These are phyloP conservation scores for Diaporthe batatas DNA, from an alignment of 2,329 filamentous ascomycete species.

Conservation along the genomic window DNA sequence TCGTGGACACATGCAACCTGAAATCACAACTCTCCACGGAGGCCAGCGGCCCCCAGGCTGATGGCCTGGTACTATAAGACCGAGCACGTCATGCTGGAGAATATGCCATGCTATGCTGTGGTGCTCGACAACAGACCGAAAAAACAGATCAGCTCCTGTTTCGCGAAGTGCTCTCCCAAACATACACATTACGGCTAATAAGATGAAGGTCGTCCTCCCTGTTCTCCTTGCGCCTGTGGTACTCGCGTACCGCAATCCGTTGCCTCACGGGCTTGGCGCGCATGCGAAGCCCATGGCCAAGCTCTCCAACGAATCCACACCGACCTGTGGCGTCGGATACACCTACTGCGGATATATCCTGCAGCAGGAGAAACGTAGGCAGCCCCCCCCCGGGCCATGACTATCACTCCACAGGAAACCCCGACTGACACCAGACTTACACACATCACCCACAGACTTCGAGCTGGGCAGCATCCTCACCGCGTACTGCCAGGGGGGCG, in stretches of 20 bases:
- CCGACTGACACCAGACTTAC: background rate
- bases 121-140: background rate
- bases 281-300: background rate
- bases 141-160: background rate
- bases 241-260: background rate
- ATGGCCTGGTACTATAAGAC: conserved; percentile 27
- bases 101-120: background rate
- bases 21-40: background rate
- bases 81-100: conserved; percentile 34
- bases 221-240: conserved; percentile 11
- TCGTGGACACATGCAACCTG: conserved; percentile 11
- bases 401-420: too few species aligned
- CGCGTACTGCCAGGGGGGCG: conserved; percentile 40
- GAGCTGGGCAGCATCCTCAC: conserved; percentile 40
- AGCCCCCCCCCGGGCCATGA: background rate
- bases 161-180: background rate
- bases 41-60: background rate
- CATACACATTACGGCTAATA: background rate
- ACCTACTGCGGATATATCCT: conserved; percentile 43
- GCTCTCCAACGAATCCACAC: conserved; percentile 14
- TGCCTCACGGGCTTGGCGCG: background rate
- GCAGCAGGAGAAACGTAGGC: conserved; percentile 38
- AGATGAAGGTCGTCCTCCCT: conserved; percentile 26
- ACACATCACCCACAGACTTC: conserved; percentile 19
- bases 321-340: conserved; percentile 39